Base-by-base conservation (phyloP, 495 filamentous ascomycete species). In the Cairneyella variabilis region DNA sequence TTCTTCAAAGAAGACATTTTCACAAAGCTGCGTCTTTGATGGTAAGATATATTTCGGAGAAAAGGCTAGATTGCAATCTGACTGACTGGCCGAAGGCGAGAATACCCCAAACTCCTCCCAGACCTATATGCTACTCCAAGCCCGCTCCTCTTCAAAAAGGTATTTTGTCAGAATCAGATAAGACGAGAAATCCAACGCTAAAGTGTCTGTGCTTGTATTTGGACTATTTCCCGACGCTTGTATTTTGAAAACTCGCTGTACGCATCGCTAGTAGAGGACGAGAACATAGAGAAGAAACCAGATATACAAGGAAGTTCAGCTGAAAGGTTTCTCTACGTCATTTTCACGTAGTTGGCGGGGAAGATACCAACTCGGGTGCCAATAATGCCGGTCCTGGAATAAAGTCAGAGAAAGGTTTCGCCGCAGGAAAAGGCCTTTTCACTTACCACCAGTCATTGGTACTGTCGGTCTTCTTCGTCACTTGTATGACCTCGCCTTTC, bases 401-500 rank as follows among this genome's bases (percentile, higher is more conserved):
- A 27, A 9, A 14, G 21, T 69, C 60, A 67, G 62, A 17, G n/a
- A n/a, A n/a, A n/a, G n/a, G n/a, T n/a, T n/a, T n/a, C n/a, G n/a
- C n/a, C n/a, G n/a, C 3, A 46, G 38, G 16, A 23, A 14, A 21
- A n/a, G 30, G 28, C 7, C 34, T 10, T 8, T 49, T 43, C 16
- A 75, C 77, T 63, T 73, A 89, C 91, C 91, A 97, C 82, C 92
- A 95, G 67, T 96, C 91, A 9, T 83, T 84, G 54, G 86, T 86
- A 57, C 81, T 90, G 0, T 98, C 89, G n/a, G 93, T 97, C 65
- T 88, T 86, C 73, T 98, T 97, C 17, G 92, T 69, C 51, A 98
- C 93, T n/a, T 91, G 97, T 58, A 98, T 96, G 44, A 97, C 71
- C 28, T 98, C 93, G 17, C 93, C 93, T 75, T 98, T 97, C 76